Base-by-base conservation (phyloP, 805 yeast genomes). In the Lipomyces yamadae region DNA sequence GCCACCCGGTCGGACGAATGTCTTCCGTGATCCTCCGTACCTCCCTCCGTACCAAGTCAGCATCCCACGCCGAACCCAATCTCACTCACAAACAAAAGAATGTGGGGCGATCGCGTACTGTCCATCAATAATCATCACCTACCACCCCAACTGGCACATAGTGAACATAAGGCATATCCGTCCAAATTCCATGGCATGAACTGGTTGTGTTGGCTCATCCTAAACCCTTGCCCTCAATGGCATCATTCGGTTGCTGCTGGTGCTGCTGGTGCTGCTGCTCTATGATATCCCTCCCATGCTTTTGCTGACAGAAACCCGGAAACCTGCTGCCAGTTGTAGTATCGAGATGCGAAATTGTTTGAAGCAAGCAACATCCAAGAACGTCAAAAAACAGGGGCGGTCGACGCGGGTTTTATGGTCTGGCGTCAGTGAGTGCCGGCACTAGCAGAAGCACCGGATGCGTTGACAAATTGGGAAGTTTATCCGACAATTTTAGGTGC, bases 401-500 rank as follows among this genome's bases (percentile, higher is more conserved):
- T 24, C 24, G 24, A 24, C 24, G 24, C 24, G 24, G 24, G 48
- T 42, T 42, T 42, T 42, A 42, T 42, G 48, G 8, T 42, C 24
- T n/a, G 13, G 48, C 48, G 48, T 42, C n/a, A 2, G 48, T n/a
- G 48, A 18, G 48, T 3, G 24, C 15, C 18, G 48, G 48, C 48
- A 24, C n/a, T 42, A n/a, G 10, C 24, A 24, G 2, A n/a, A 3
- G 1, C 18, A 7, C 24, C 18, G 48, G 48, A 42, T 42, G 48
- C 24, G 48, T 42, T 42, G 48, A 42, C 48, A 15, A 42, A 42
- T 42, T n/a, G 48, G 48, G 48, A 42, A 42, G 48, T 42, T 42
- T 42, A 24, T n/a, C 48, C 48, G 48, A 42, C 48, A 24, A 37
- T 37, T 11, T 37, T 35, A 10, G 39, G 39, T 37, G 24, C 24